Base-by-base conservation (phyloP, 2,329 filamentous ascomycete genomes). In the Fusarium veterinarium region DNA sequence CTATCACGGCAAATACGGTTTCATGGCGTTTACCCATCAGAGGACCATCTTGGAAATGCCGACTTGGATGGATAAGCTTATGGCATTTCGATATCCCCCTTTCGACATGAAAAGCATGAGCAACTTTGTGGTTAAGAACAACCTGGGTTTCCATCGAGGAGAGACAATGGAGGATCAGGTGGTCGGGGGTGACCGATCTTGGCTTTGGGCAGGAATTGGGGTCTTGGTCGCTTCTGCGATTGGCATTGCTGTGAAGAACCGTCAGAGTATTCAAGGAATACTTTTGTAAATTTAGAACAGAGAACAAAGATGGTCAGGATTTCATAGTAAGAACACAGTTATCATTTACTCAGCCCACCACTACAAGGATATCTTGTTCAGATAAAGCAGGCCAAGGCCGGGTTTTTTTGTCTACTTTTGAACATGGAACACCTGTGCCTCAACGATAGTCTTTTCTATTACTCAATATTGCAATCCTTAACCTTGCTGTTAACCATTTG, bases 1-100 rank as follows among this genome's bases (percentile, higher is more conserved):
- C 23, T 86, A 86, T 69, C 84, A 85, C 60, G 85, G 85, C 9
- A 73, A 75, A 46, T 80, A 82, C 63, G 82, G 84, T 30, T 80
- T 87, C 72, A 75, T 80, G 11, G 74, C 74, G 16, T 82, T 82
- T 41, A 75, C 74, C 2, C 80, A 82, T 52, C 63, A 71, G 11
- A 76, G 80, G 20, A 79, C 76, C 35, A 65, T 80, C 11, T 67
- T 77, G 28, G 55, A 75, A 28, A 64, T 77, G 16, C 80, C 80
- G 0, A 52, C 35, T 19, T 80, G 79, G 80, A 41, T 76, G 31
- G 76, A 80, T 4, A 55, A 4, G 13, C 48, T 52, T 11, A 52
- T 37, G 48, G 23, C 8, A 0, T 52, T 52, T 25, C 48, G 31
- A 20, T 37, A 52, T 20, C 48, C 48, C 2, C 48, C 31, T 11